Conservation (phyloP, 805 yeast species). For the Kazachstania martiniae region DNA sequence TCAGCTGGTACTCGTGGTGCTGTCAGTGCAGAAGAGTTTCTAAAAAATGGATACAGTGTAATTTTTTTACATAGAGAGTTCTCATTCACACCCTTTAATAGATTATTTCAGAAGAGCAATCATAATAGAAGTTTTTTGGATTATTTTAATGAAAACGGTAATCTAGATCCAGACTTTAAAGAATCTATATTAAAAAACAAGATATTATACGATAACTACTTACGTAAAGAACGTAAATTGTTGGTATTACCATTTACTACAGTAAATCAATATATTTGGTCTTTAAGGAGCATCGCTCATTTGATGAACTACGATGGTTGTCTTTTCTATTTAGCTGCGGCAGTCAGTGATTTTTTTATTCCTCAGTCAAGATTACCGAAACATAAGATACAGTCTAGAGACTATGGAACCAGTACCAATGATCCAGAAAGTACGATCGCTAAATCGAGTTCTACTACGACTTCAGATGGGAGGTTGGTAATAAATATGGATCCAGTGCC, state of each 20-base stretch:
- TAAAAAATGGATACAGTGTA: constrained; percentile 80
- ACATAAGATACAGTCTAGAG: constrained; percentile 84
- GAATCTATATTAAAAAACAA: constrained; percentile 50
- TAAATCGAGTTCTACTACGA: constrained; percentile 9
- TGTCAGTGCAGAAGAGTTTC: constrained; percentile 81
- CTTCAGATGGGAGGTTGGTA: constrained; percentile 50
- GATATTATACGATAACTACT: constrained; percentile 28
- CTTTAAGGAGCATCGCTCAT: constrained; percentile 56
- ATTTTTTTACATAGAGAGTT: constrained; percentile 87
- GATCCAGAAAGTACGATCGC: background rate
- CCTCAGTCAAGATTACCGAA: constrained; percentile 79
- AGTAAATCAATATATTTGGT: constrained; percentile 83
- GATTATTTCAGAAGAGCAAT: constrained; percentile 67
- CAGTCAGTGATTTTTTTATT: constrained; percentile 89
- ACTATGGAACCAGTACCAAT: constrained; percentile 30
- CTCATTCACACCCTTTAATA: constrained; percentile 77
- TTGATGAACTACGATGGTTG: constrained; percentile 49
- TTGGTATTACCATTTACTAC: constrained; percentile 82
- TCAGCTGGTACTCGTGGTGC: constrained; percentile 98
- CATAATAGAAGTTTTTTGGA: constrained; percentile 68
- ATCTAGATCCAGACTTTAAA: constrained; percentile 49
- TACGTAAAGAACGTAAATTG: constrained; percentile 18
- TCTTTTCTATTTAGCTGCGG: constrained; percentile 86
- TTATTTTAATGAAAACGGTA: constrained; percentile 53
- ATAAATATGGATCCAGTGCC: constrained; percentile 93